These are phyloP conservation scores for Tetragonia tetragonoides DNA, from an alignment of 148 eudicot genomes.

Conservation along the genomic window DNA sequence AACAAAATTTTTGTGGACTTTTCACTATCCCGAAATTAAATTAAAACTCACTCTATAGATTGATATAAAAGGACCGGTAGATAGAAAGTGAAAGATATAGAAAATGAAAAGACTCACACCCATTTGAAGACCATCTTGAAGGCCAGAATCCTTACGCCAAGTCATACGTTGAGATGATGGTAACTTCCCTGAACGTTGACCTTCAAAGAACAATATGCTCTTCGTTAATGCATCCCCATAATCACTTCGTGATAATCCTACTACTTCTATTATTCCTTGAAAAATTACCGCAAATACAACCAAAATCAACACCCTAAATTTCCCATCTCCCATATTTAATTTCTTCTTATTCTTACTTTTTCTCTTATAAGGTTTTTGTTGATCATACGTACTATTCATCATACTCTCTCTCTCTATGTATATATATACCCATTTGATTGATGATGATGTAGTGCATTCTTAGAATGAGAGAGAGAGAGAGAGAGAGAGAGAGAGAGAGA, in stretches of 20 bases:
- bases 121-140: slow-evolving; percentile 43
- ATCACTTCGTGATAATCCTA: slow-evolving; percentile 7
- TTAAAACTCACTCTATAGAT: no score
- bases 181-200: slow-evolving; percentile 65
- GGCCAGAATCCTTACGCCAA: slow-evolving; percentile 66
- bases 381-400: no score
- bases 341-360: not conserved
- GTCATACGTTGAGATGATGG: slow-evolving; percentile 47
- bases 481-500: slow-evolving; percentile 17
- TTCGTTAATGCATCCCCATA: slow-evolving; percentile 35
- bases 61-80: no score
- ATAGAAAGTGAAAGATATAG: no score
- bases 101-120: slow-evolving; percentile 34
- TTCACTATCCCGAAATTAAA: no score
- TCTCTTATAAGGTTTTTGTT: not conserved
- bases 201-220: slow-evolving; percentile 46
- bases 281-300: not conserved
- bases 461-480: slow-evolving; percentile 1
- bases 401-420: slow-evolving; percentile 21
- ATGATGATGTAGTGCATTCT: not conserved
- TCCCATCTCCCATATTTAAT: slow-evolving; percentile 6
- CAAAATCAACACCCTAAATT: not conserved
- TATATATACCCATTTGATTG: not conserved
- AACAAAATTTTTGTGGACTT: no score
- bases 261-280: not conserved